Percentiles rank a stretch among this genome's conserved stretches.
These are phyloP conservation scores for Scedosporium aurantiacum DNA, from an alignment of 2,329 filamentous ascomycete species.

Conservation along the genomic window DNA sequence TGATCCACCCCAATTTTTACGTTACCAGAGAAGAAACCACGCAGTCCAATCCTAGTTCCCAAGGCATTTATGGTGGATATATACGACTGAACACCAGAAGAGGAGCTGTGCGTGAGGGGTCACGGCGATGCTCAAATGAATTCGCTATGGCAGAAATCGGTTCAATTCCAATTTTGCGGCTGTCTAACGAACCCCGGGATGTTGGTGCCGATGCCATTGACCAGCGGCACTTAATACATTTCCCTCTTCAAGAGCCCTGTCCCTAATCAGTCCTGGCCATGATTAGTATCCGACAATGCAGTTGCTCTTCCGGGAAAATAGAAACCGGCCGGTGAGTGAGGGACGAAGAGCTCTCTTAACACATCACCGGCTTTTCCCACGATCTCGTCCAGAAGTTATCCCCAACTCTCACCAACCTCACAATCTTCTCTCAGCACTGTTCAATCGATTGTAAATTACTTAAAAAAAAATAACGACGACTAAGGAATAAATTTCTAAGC, in stretches of 20 bases:
- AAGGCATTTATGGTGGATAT: neutral
- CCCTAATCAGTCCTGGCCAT: neutral
- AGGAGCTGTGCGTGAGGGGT: neutral
- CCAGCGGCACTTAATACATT: neutral
- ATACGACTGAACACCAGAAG: neutral
- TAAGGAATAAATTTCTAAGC: neutral
- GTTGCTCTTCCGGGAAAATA: no score
- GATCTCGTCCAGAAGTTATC: no score
- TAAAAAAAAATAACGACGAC: neutral
- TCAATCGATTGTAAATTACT: neutral
- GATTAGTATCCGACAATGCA: no score
- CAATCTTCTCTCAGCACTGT: no score
- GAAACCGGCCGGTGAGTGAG: no score
- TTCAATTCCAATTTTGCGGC: slow-evolving; percentile 1
- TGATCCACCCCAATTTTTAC: neutral
- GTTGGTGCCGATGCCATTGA: neutral
- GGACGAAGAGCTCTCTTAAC: no score
- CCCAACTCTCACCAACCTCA: no score
- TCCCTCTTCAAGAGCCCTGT: neutral
- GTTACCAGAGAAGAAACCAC: neutral
- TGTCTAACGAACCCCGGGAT: neutral
- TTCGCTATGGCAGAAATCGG: slow-evolving; percentile 4
- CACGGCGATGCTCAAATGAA: neutral
- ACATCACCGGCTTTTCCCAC: no score
- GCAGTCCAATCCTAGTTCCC: neutral